Conservation (phyloP, 305 asterid genomes). For the Vinca major region DNA sequence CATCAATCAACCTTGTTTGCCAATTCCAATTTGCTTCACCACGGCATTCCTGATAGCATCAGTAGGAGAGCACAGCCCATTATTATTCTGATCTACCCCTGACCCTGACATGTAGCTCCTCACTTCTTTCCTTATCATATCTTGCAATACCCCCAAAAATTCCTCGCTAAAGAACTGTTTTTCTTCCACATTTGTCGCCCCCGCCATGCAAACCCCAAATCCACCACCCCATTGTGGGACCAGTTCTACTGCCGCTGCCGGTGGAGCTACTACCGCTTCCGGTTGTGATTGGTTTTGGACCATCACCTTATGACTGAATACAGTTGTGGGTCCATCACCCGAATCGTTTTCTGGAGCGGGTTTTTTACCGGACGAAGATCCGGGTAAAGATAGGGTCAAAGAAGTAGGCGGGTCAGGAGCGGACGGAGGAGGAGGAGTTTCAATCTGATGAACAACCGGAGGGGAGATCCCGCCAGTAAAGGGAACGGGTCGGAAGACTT, state of each 20-base stretch:
- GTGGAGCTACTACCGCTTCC: not conserved
- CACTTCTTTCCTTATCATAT: conserved; percentile 56
- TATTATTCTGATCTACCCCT: conserved; percentile 24
- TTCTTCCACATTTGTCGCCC: conserved; percentile 15
- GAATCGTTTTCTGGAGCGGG: conserved; percentile 7
- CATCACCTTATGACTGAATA: conserved; percentile 15
- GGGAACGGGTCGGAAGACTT: conserved; percentile 22
- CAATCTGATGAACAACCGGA: conserved; percentile 18
- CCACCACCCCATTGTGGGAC: conserved; percentile 1
- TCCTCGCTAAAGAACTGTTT: conserved; percentile 42
- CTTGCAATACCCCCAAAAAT: conserved; percentile 53
- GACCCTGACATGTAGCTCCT: conserved; percentile 57
- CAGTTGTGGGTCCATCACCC: conserved; percentile 4
- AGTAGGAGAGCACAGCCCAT: conserved; percentile 16
- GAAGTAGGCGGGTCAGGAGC: conserved; percentile 23
- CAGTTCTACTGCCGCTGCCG: too few species aligned
- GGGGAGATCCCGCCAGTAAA: conserved; percentile 26
- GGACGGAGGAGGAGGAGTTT: conserved; percentile 3
- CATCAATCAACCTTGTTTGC: conserved; percentile 28
- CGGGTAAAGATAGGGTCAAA: conserved; percentile 23
- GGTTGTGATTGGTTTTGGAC: conserved; percentile 12
- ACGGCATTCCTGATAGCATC: conserved; percentile 23
- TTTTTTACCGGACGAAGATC: conserved; percentile 3
- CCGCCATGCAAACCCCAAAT: conserved; percentile 2
- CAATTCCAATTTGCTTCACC: conserved; percentile 28